Base-by-base conservation (phyloP, 2,329 filamentous ascomycete genomes). In the Neofusicoccum ribis region DNA sequence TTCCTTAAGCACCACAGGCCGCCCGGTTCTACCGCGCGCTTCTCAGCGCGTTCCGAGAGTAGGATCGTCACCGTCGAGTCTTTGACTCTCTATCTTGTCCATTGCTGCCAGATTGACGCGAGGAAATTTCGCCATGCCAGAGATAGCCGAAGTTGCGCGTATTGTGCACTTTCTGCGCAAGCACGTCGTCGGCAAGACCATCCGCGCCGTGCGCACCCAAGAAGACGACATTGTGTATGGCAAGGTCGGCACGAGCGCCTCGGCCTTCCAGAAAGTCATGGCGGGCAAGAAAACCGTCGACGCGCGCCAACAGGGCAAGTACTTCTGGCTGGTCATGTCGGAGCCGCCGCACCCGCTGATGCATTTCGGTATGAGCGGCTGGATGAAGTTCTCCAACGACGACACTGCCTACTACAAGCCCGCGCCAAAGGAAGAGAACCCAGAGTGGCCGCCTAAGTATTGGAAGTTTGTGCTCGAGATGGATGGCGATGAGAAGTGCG, bases 281-380 rank as follows among this genome's bases (percentile, higher is more conserved):
- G 84, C 84, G 3, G 92, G 92, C 4, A 94, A 91, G 72, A 92
- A 88, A 73, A 87, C 90, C 37, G 71, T 85, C 46, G 85, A 84
- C 63, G 91, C 91, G 3, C 91, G 91, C 3, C 92, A 91, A 66
- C 95, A 97, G 76, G 95, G 95, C 9, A 99, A 98, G 84, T 98
- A 98, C 75, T 98, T 99, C 77, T 99, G 95, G 83, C 83, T 98
- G 23, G 88, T 92, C 43, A 91, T 91, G 86, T 85, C 86, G 31
- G 84, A 85, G 9, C 85, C 92, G 11, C 93, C 94, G 1, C 95
- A 98, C 78, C 86, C 91, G 0, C 87, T 98, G 36, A 92, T 96
- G 88, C 93, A 96, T 77, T 89, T 96, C 71, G 92, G 92, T 47
- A 86, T 78, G 77, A 72, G 74, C 15, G 88, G 95, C 6, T 98